Conservation (phyloP, 306 rosid species). For the Rosa chinensis region DNA sequence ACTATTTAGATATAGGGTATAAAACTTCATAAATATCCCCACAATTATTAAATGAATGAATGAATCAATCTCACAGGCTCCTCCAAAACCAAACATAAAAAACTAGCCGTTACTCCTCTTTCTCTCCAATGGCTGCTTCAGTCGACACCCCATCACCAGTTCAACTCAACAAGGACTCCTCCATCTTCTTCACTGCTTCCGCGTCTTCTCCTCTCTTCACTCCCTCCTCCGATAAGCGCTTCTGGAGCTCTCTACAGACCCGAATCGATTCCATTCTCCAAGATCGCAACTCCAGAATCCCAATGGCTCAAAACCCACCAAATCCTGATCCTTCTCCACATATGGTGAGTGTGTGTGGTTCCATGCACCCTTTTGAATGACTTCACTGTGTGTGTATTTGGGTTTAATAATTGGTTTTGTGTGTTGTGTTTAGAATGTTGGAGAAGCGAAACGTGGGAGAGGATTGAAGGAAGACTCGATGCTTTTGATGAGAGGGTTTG, state of each 20-base stretch:
- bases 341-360: conserved; percentile 27
- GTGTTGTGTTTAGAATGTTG: conserved; percentile 28
- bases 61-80: neutral
- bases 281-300: conserved; percentile 26
- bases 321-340: conserved; percentile 22
- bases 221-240: conserved; percentile 75
- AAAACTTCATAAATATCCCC: neutral
- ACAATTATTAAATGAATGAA: conserved; percentile 22
- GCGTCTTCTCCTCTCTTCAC: conserved; percentile 47
- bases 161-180: conserved; percentile 43
- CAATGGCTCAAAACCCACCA: neutral
- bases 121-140: conserved; percentile 50
- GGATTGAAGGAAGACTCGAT: conserved; percentile 62
- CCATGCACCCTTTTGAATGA: neutral
- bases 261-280: conserved; percentile 52
- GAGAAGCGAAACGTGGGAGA: conserved; percentile 33
- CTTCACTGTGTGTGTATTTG: neutral
- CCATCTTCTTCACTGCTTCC: conserved; percentile 27
- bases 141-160: conserved; percentile 47
- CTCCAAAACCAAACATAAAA: conserved; percentile 18
- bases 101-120: conserved; percentile 74
- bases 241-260: conserved; percentile 68
- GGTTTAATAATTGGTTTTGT: neutral
- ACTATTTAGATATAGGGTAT: neutral
- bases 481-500: conserved; percentile 86